These are phyloP conservation scores for Lanmaoa pseudosensibilis DNA, from an alignment of 768 basidiomycete species.

Conservation along the genomic window DNA sequence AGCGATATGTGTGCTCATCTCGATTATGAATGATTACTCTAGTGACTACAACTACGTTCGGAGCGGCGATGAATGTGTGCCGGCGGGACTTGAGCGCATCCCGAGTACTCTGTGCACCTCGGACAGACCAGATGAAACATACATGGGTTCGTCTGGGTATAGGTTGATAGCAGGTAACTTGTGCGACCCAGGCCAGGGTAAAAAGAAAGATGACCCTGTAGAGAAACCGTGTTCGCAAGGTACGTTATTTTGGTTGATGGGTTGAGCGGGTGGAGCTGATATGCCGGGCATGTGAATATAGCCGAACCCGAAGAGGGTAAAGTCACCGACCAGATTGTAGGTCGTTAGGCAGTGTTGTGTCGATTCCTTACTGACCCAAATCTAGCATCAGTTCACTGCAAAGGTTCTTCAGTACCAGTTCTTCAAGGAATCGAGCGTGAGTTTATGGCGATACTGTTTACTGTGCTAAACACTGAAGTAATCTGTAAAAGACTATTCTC, in stretches of 20 bases:
- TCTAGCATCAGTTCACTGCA: slow-evolving; percentile 64
- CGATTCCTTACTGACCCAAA: slow-evolving; percentile 6
- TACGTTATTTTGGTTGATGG: slow-evolving; percentile 24
- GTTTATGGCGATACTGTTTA: slow-evolving; percentile 8
- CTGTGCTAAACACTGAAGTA: neutral
- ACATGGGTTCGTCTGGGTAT: slow-evolving; percentile 89
- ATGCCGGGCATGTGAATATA: slow-evolving; percentile 23
- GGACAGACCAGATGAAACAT: slow-evolving; percentile 54
- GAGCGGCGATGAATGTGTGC: slow-evolving; percentile 71
- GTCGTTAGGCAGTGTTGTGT: slow-evolving; percentile 20
- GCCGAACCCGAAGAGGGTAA: slow-evolving; percentile 82
- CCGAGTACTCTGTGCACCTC: slow-evolving; percentile 67
- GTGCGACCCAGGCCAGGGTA: slow-evolving; percentile 60
- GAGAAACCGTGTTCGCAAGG: slow-evolving; percentile 80
- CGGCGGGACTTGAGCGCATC: slow-evolving; percentile 85
- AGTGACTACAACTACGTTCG: slow-evolving; percentile 91
- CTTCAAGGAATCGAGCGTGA: slow-evolving; percentile 76
- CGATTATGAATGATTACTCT: neutral
- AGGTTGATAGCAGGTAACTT: slow-evolving; percentile 91
- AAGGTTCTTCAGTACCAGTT: slow-evolving; percentile 76
- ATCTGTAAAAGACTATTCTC: slow-evolving; percentile 64
- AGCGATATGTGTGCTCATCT: neutral
- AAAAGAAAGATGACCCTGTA: slow-evolving; percentile 65
- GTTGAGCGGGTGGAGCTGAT: neutral
- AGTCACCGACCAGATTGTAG: slow-evolving; percentile 71